Evolutionary conservation across 2,329 filamentous ascomycete genomes (phyloP).

Genomic region (Alternaria sp.): DNA sequence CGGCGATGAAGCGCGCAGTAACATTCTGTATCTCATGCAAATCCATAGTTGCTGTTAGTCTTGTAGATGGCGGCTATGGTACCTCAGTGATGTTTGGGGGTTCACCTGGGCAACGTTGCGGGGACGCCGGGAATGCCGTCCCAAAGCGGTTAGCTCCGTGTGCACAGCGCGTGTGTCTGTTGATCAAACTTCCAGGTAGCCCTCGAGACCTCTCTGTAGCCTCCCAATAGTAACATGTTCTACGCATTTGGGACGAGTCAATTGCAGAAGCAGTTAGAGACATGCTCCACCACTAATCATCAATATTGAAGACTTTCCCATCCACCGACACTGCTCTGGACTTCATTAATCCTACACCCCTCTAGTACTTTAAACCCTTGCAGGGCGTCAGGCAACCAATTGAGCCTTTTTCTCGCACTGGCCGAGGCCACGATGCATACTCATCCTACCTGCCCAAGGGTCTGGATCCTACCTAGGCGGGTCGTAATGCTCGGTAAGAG

Average conservation of each 20-base stretch:
- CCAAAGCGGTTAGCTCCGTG: neutral
- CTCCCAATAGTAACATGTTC: neutral
- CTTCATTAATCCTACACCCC: neutral
- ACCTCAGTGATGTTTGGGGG: too few relatives aligned
- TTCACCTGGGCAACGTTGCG: constrained; percentile 1
- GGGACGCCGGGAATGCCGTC: constrained; percentile 29
- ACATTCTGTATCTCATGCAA: constrained; percentile 62
- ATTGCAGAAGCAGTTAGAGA: neutral
- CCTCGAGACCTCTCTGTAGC: neutral
- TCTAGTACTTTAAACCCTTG: neutral
- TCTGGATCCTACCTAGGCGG: too few relatives aligned
- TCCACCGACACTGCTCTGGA: neutral
- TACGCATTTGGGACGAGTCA: neutral
- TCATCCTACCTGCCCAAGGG: too few relatives aligned
- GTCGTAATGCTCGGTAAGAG: too few relatives aligned
- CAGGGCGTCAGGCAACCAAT: too few relatives aligned
- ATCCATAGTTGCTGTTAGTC: constrained; percentile 54
- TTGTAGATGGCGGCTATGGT: too few relatives aligned
- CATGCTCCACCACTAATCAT: neutral
- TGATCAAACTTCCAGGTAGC: neutral
- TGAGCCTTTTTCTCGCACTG: too few relatives aligned
- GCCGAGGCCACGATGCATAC: too few relatives aligned
- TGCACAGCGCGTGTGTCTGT: neutral
- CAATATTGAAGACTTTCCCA: neutral
- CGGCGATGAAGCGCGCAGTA: constrained; percentile 61